Base-by-base conservation (phyloP, 73 alveolate species). In the Paramecium caudatum region DNA sequence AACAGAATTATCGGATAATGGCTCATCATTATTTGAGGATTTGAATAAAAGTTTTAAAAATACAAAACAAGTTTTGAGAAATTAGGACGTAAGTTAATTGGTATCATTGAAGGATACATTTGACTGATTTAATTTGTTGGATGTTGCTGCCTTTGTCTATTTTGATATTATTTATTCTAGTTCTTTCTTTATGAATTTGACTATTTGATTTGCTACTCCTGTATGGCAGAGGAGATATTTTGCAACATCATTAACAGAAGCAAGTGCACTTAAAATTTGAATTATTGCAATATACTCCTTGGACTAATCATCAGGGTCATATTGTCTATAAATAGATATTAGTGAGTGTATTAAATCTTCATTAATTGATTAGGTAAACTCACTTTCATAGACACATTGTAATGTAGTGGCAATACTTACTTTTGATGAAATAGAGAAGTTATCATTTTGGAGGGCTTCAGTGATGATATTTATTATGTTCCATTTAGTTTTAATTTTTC, bases 261-360 rank as follows among this genome's bases (percentile, higher is more conserved):
- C 83, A n/a, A 65, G 4, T 12, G 61, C 27, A 65, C 83, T 65
- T 65, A 65, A 65, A 9, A 65, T 65, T 65, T 65, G 5, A 2
- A 36, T 65, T 33, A 65, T 65, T 0, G 47, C 16, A 15, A 32
- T 13, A 33, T 33, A 65, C 17, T 65, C 83, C 27, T 65, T 33
- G 34, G 1, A 7, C 7, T 16, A 33, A 32, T 33, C 49, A 33
- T n/a, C 39, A 13, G 8, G 34, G 5, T 13, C 13, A 36, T 16
- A 30, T 10, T 30, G 47, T 33, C 83, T 30, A n/a, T 13, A 65
- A 33, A 65, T 33, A 13, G 83, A 30, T 13, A 33, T 33, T 65
- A 65, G 34, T 30, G 50, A 30, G 34, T 65, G 34, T 6, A 65
- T 33, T 12, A 65, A 12, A 65, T 65, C 83, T 32, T 65, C 83